Evolutionary conservation across 2,329 filamentous ascomycete species (phyloP).

Genomic region (Aspergillus texensis): DNA sequence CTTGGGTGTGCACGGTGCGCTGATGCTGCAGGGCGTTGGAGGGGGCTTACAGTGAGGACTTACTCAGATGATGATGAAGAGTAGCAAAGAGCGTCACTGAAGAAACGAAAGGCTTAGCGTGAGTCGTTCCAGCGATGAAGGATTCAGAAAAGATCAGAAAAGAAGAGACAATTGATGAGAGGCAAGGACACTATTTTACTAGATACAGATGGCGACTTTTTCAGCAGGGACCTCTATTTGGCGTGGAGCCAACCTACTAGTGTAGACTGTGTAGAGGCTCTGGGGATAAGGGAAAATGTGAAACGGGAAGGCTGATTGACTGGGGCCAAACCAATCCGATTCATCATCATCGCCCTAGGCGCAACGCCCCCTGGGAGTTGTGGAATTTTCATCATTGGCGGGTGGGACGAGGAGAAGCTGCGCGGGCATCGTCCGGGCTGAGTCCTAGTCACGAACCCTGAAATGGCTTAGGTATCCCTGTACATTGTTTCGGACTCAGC

Average conservation of each 20-base stretch:
- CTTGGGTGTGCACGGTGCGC: conserved; percentile 22
- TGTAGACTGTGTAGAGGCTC: conserved; percentile 10
- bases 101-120: neutral
- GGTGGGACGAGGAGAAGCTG: neutral
- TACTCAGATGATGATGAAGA: neutral
- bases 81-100: conserved; percentile 8
- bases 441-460: neutral
- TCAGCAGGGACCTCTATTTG: conserved; percentile 17
- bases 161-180: neutral
- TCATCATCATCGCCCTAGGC: conserved; percentile 10
- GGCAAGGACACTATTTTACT: conserved; percentile 18
- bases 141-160: neutral
- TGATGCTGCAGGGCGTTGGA: conserved; percentile 4
- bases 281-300: conserved; percentile 14
- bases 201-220: conserved; percentile 22
- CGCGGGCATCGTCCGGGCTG: conserved; percentile 3
- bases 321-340: conserved; percentile 14
- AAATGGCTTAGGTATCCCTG: neutral
- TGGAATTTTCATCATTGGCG: conserved; percentile 5
- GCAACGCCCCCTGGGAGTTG: conserved; percentile 14
- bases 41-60: neutral
- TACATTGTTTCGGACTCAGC: neutral
- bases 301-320: conserved; percentile 18
- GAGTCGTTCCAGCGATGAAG: conserved; percentile 2
- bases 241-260: conserved; percentile 14